phyloP scores from a whole-genome alignment of 108 stramenopile species.

The Discostella stelligeroides region DNA sequence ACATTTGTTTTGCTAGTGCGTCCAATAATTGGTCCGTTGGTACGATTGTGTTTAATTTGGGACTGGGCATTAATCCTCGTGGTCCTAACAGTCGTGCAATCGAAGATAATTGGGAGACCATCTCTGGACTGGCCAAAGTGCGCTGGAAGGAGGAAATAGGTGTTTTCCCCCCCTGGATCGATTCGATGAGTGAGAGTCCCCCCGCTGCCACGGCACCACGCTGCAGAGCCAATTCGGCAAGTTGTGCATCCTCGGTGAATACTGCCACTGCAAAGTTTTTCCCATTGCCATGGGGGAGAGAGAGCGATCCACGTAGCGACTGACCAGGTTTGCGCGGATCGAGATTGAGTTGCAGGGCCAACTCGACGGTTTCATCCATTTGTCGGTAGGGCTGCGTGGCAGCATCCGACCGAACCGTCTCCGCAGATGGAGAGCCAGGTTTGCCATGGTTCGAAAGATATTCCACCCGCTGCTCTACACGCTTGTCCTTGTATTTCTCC shows the following conservation, averaged over 20 bases:
- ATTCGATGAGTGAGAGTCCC: slow-evolving; percentile 80
- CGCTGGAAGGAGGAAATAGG: slow-evolving; percentile 71
- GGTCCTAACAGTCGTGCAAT: slow-evolving; percentile 93
- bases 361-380: slow-evolving; percentile 86
- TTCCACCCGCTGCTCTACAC: slow-evolving; percentile 48
- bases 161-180: slow-evolving; percentile 69
- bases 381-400: slow-evolving; percentile 46
- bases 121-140: slow-evolving; percentile 86
- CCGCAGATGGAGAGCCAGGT: slow-evolving; percentile 18
- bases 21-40: slow-evolving; percentile 50
- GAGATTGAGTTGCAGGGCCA: slow-evolving; percentile 88
- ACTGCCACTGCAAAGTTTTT: slow-evolving; percentile 88
- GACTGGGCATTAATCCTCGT: slow-evolving; percentile 96
- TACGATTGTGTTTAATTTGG: slow-evolving; percentile 91
- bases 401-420: slow-evolving; percentile 23
- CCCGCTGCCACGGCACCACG: slow-evolving; percentile 87
- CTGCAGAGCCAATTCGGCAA: slow-evolving; percentile 66
- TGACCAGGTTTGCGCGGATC: slow-evolving; percentile 97
- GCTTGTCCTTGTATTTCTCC: slow-evolving; percentile 32
- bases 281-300: slow-evolving; percentile 93
- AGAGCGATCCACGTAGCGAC: slow-evolving; percentile 79
- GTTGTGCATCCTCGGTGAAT: slow-evolving; percentile 75
- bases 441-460: slow-evolving; percentile 23
- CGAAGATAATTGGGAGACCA: slow-evolving; percentile 75
- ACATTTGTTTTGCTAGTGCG: slow-evolving; percentile 63